Base-by-base conservation (phyloP, 495 filamentous ascomycete genomes). In the Hypoxylon subgilvum region DNA sequence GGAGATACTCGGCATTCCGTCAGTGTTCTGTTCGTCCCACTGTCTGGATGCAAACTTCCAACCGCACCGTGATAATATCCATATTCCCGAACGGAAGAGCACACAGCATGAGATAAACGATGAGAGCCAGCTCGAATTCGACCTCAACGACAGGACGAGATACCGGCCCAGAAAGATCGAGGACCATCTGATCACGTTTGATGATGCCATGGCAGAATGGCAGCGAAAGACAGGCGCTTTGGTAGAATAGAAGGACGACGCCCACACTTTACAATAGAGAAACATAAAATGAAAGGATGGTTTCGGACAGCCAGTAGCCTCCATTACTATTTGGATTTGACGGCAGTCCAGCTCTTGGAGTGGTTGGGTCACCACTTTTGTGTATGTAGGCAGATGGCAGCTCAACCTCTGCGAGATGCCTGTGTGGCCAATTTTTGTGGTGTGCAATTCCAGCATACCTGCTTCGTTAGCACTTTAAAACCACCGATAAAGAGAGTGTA, bases 1-100 rank as follows among this genome's bases (percentile, higher is more conserved):
- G 6, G 47, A 55, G 27, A 51, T 51, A 1, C 62, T 73, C 25
- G 69, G 72, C 25, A 44, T 65, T 2, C 55, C 68, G 0, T 71
- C 75, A 0, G 17, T 61, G 0, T 80, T 72, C 64, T 80, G 78
- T 57, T 72, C 74, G 16, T 50, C 57, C 8, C 58, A 63, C 21
- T 80, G 78, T 57, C 73, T 74, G 14, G 66, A 59, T 13, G 43
- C 43, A 35, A 69, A 77, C 59, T 76, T 79, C 44, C 69, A 69
- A 32, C 57, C 41, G 0, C 78, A 80, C 48, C 74, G 75, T 14
- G 71, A 75, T 30, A 46, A 48, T 3, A 63, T 74, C 18, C 77
- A 80, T 63, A 32, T 78, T 31, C 69, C 66, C 3, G 52, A 44
- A 41, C 65, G 75, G 13, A 58, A 60, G 40, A 63, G 19, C 35